These are phyloP conservation scores for Pterocarpus santalinus DNA, from an alignment of 306 rosid genomes.

Conservation along the genomic window DNA sequence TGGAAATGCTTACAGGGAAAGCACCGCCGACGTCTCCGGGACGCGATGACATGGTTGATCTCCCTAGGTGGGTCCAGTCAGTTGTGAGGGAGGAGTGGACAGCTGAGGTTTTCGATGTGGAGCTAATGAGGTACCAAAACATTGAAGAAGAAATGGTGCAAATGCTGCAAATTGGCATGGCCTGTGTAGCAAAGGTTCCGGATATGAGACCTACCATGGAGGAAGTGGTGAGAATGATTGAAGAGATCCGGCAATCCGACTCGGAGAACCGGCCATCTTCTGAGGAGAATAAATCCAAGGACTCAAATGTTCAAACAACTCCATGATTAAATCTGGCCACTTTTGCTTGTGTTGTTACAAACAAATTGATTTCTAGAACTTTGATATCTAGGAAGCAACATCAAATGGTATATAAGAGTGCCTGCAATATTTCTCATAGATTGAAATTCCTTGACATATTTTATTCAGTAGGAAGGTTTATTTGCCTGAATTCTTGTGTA, in stretches of 20 bases:
- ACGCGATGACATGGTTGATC: slow-evolving; percentile 94
- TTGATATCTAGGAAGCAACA: slow-evolving; percentile 54
- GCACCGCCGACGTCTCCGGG: slow-evolving; percentile 87
- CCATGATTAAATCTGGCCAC: slow-evolving; percentile 57
- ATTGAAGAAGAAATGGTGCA: slow-evolving; percentile 98
- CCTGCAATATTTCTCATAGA: slow-evolving; percentile 43
- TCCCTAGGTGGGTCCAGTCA: slow-evolving; percentile 97
- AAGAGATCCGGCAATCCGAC: slow-evolving; percentile 94
- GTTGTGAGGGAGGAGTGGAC: slow-evolving; percentile 99
- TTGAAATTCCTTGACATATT: slow-evolving; percentile 46
- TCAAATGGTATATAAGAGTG: slow-evolving; percentile 52
- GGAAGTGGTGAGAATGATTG: slow-evolving; percentile 92
- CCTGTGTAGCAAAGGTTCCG: slow-evolving; percentile 88
- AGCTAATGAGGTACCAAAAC: slow-evolving; percentile 89
- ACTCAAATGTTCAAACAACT: slow-evolving; percentile 80
- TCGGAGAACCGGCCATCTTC: slow-evolving; percentile 97
- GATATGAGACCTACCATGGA: slow-evolving; percentile 92
- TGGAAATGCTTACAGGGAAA: slow-evolving; percentile 95
- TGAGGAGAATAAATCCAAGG: slow-evolving; percentile 89
- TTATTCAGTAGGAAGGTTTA: slow-evolving; percentile 41
- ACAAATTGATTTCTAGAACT: slow-evolving; percentile 41
- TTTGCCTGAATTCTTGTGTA: slow-evolving; percentile 59
- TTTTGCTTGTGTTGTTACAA: slow-evolving; percentile 35
- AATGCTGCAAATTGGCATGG: slow-evolving; percentile 96
- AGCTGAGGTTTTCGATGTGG: slow-evolving; percentile 94